phyloP scores from a whole-genome alignment of 768 basidiomycete genomes.

The Tricholoma sp. region DNA sequence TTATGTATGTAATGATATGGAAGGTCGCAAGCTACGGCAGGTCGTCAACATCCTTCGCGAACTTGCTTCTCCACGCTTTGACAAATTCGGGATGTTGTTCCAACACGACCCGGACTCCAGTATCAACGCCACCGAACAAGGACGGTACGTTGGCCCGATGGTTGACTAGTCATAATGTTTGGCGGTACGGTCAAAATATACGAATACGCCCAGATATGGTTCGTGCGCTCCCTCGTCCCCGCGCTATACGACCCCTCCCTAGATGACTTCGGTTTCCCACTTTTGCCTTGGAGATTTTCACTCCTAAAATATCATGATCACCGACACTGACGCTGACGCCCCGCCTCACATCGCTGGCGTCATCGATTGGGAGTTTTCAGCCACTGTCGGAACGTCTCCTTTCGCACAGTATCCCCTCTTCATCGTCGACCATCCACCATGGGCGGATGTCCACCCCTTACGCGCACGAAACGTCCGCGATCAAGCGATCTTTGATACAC shows the following conservation, averaged over 20 bases:
- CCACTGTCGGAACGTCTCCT: neutral
- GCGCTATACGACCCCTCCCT: constrained; percentile 5
- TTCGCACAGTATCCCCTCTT: too few species aligned
- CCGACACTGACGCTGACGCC: constrained; percentile 1
- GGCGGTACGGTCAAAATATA: neutral
- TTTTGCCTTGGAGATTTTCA: constrained; percentile 17
- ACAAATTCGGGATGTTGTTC: neutral
- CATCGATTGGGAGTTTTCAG: constrained; percentile 18
- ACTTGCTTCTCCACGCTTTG: neutral
- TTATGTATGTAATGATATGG: neutral
- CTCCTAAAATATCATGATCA: constrained; percentile 17
- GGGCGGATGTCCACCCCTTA: neutral
- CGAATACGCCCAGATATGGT: neutral
- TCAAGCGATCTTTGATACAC: neutral
- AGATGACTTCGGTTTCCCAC: constrained; percentile 10
- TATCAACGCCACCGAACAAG: neutral
- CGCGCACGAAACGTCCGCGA: neutral
- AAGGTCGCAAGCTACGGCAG: neutral
- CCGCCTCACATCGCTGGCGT: constrained; percentile 4
- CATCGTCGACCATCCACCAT: neutral
- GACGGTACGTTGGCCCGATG: neutral
- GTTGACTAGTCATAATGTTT: neutral
- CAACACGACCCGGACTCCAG: neutral
- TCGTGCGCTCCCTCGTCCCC: neutral
- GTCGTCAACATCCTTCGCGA: neutral